These are phyloP conservation scores for Candida neerlandica DNA, from an alignment of 1,139 yeast genomes.

Conservation along the genomic window DNA sequence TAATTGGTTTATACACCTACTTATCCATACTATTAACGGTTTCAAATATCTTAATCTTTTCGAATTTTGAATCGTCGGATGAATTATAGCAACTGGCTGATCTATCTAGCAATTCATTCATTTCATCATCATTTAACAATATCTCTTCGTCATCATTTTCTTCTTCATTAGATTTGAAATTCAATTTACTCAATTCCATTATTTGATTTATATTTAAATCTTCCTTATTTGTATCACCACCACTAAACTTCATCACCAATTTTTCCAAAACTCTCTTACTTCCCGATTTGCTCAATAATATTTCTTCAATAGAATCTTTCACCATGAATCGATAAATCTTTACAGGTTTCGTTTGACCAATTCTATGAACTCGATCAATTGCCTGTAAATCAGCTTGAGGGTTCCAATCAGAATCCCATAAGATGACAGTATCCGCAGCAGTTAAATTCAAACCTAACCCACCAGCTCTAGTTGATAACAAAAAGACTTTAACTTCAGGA, in stretches of 20 bases:
- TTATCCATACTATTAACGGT: conserved; percentile 46
- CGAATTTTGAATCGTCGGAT: conserved; percentile 25
- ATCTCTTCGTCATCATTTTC: conserved; percentile 11
- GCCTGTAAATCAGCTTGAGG: conserved; percentile 97
- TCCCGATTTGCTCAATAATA: conserved; percentile 73
- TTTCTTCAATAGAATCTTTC: conserved; percentile 79
- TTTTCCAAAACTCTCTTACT: conserved; percentile 79
- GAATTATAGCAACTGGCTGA: conserved; percentile 45
- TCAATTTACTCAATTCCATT: conserved; percentile 31
- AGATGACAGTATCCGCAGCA: conserved; percentile 85
- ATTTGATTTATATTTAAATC: conserved; percentile 31
- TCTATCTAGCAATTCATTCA: conserved; percentile 58
- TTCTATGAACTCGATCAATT: conserved; percentile 91
- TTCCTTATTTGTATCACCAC: conserved; percentile 23
- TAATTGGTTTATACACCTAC: conserved; percentile 6
- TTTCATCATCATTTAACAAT: conserved; percentile 39
- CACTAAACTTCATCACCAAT: conserved; percentile 82
- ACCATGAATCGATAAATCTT: conserved; percentile 76
- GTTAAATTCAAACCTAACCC: conserved; percentile 89
- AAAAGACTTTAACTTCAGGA: conserved; percentile 49
- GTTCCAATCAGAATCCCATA: conserved; percentile 95
- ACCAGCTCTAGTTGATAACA: conserved; percentile 90
- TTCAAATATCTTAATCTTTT: conserved; percentile 55
- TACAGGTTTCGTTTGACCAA: conserved; percentile 87
- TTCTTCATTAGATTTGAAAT: conserved; percentile 15